Evolutionary conservation across 2,329 filamentous ascomycete species (phyloP).

Genomic region (Monosporascus sp.): DNA sequence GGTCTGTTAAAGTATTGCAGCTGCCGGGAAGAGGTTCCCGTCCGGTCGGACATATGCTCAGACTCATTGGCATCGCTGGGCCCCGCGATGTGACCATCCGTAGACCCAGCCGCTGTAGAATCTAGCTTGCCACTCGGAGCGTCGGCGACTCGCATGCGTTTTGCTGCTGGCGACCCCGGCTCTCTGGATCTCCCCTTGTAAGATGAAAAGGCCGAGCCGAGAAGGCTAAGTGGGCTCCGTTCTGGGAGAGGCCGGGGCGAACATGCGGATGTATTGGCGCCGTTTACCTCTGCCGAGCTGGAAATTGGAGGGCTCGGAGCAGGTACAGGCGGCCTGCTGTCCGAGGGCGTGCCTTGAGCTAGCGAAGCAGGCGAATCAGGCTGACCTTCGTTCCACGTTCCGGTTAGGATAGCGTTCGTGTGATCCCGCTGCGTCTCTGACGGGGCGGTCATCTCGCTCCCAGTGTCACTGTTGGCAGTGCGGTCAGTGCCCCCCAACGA

Average conservation of each 20-base stretch:
- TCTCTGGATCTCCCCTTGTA: slow-evolving; percentile 4
- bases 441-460: slow-evolving; percentile 14
- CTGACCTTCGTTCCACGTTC: slow-evolving; percentile 60
- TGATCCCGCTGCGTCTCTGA: slow-evolving; percentile 38
- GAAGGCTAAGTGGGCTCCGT: slow-evolving; percentile 21
- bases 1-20: neutral
- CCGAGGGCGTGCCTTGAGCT: slow-evolving; percentile 16
- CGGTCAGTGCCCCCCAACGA: slow-evolving; percentile 16
- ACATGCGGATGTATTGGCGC: slow-evolving; percentile 8
- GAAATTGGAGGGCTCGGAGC: slow-evolving; percentile 5
- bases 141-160: slow-evolving; percentile 6
- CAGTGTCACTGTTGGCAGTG: neutral
- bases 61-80: neutral
- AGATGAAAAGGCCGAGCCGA: slow-evolving; percentile 13
- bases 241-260: slow-evolving; percentile 12
- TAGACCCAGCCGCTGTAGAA: neutral
- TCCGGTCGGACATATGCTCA: neutral
- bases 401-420: slow-evolving; percentile 47
- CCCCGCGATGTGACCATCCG: neutral
- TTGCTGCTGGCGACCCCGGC: slow-evolving; percentile 1
- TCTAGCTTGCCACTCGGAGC: neutral
- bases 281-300: slow-evolving; percentile 8
- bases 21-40: neutral
- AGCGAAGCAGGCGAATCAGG: slow-evolving; percentile 55
- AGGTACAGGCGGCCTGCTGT: slow-evolving; percentile 1